Percentiles rank a stretch among this genome's conserved stretches.
phyloP scores from a whole-genome alignment of 78 protist genomes.

The Dictyostelium discoideum region DNA sequence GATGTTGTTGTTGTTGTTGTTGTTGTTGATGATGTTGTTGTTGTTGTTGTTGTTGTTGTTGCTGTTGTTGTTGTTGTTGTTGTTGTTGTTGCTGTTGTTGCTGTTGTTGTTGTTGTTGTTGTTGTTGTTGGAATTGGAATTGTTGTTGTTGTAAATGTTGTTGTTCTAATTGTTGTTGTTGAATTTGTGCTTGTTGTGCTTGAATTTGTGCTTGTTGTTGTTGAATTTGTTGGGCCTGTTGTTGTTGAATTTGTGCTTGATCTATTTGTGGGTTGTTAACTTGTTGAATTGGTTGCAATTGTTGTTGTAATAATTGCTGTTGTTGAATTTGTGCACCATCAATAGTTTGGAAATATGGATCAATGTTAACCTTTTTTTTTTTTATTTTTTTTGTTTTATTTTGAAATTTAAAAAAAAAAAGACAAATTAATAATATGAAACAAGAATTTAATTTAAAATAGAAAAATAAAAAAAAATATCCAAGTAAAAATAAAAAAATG shows the following conservation, averaged over 20 bases:
- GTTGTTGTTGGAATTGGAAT: not conserved
- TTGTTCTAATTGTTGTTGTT: conserved; percentile 7
- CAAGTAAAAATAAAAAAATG: too few relatives aligned
- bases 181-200: not conserved
- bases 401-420: not conserved
- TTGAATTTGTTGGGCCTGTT: not conserved
- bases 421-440: not conserved
- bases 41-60: not conserved
- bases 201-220: conserved; percentile 17
- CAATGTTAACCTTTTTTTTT: not conserved
- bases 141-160: conserved; percentile 20
- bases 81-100: conserved; percentile 30
- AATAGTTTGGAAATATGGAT: conserved; percentile 14
- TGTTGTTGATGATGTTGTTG: not conserved
- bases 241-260: conserved; percentile 19
- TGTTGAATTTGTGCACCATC: conserved; percentile 59
- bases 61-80: not conserved
- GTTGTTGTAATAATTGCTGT: conserved; percentile 24
- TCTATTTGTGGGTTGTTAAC: conserved; percentile 21
- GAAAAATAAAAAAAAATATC: too few relatives aligned
- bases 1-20: not conserved
- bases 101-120: conserved; percentile 13
- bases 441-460: too few relatives aligned
- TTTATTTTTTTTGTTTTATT: not conserved
- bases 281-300: not conserved